Conservation (phyloP, 2,329 filamentous ascomycete genomes). For the Albifimbria verrucaria region DNA sequence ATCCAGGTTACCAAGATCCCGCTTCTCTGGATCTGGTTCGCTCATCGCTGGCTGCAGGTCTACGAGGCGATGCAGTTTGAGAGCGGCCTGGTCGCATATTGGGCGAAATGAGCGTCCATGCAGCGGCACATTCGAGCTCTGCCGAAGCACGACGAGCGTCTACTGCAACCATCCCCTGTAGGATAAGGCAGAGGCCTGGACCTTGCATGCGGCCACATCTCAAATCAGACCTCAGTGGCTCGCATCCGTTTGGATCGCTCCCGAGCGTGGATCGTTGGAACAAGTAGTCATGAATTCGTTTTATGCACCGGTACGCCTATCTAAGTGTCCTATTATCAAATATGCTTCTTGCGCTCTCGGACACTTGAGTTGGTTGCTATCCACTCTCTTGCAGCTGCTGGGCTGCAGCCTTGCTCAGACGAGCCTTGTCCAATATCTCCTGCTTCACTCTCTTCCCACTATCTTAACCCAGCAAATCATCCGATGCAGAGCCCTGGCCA, state of each 20-base stretch:
- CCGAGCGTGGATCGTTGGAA: constrained; percentile 7
- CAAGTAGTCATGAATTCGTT: constrained; percentile 28
- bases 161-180: not conserved
- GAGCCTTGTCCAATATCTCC: not conserved
- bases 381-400: not conserved
- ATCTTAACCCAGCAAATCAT: constrained; percentile 45
- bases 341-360: constrained; percentile 21
- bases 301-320: constrained; percentile 41
- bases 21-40: not conserved
- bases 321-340: constrained; percentile 31
- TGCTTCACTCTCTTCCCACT: not conserved
- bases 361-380: not conserved
- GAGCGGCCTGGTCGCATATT: constrained; percentile 18
- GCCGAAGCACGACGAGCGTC: constrained; percentile 1
- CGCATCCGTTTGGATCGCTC: not conserved
- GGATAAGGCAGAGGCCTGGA: not conserved
- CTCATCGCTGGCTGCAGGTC: not conserved
- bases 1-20: not conserved
- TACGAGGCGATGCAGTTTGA: constrained; percentile 9
- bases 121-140: not conserved
- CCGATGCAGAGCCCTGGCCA: constrained; percentile 36
- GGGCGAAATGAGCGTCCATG: constrained; percentile 22
- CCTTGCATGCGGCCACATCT: not conserved
- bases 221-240: not conserved
- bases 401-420: constrained; percentile 1